phyloP scores from a whole-genome alignment of 805 yeast species.

The Candida namnaoensis region DNA sequence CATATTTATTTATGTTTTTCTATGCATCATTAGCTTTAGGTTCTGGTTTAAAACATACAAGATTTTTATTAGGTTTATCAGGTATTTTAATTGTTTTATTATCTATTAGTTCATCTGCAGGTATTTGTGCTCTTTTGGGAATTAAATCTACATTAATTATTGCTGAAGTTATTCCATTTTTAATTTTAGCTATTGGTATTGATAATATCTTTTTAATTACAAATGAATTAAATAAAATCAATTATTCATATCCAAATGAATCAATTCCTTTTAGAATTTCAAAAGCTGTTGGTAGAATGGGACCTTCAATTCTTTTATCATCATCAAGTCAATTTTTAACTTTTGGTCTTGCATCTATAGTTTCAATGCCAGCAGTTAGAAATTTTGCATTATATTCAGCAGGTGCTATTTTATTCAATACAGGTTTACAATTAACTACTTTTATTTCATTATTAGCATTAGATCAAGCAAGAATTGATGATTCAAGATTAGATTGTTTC shows the following conservation, averaged over 20 bases:
- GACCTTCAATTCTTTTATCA: conserved; percentile 80
- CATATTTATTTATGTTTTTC: conserved; percentile 79
- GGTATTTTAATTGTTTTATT: conserved; percentile 77
- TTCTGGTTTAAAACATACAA: conserved; percentile 42
- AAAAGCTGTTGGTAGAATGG: conserved; percentile 60
- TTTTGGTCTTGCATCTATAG: conserved; percentile 69
- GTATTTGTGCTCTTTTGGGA: conserved; percentile 68
- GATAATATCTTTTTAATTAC: conserved; percentile 86
- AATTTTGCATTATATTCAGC: conserved; percentile 91
- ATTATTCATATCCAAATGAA: conserved; percentile 35
- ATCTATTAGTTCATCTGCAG: conserved; percentile 79
- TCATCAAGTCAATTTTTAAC: conserved; percentile 73
- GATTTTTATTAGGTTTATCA: conserved; percentile 70
- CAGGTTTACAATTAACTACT: conserved; percentile 70
- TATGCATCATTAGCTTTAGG: conserved; percentile 81
- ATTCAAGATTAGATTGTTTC: conserved; percentile 48
- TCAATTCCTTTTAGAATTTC: conserved; percentile 52
- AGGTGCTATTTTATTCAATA: conserved; percentile 72
- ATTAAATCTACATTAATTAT: conserved; percentile 83
- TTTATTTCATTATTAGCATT: conserved; percentile 66
- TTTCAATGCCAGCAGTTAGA: conserved; percentile 92
- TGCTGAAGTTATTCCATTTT: conserved; percentile 93
- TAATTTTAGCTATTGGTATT: conserved; percentile 91
- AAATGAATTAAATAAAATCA: conserved; percentile 61
- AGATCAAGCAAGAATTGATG: conserved; percentile 56